Conservation (phyloP, 805 yeast genomes). For the Nematodospora valgi region DNA sequence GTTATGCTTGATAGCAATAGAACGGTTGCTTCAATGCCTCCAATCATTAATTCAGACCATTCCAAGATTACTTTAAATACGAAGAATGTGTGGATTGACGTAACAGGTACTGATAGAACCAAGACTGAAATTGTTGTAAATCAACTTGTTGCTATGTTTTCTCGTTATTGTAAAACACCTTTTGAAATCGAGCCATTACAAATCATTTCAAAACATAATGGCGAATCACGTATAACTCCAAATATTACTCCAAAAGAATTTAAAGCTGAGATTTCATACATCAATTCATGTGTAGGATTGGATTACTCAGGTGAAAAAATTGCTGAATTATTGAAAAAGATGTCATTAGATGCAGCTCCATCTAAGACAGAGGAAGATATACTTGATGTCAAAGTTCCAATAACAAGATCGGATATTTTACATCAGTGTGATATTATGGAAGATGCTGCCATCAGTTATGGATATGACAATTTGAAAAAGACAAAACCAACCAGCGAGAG, state of each 20-base stretch:
- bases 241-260: slow-evolving; percentile 62
- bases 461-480: slow-evolving; percentile 82
- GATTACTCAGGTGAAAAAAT: slow-evolving; percentile 66
- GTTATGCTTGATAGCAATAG: slow-evolving; percentile 76
- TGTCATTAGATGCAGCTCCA: slow-evolving; percentile 71
- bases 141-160: slow-evolving; percentile 93
- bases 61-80: slow-evolving; percentile 86
- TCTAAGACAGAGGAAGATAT: slow-evolving; percentile 44
- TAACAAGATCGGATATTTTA: slow-evolving; percentile 91
- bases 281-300: slow-evolving; percentile 92
- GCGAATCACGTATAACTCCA: slow-evolving; percentile 74
- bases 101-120: slow-evolving; percentile 93
- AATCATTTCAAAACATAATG: slow-evolving; percentile 77
- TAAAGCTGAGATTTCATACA: slow-evolving; percentile 75
- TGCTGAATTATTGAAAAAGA: slow-evolving; percentile 62
- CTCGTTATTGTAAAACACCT: slow-evolving; percentile 76
- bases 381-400: slow-evolving; percentile 73
- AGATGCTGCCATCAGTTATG: slow-evolving; percentile 95
- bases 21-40: slow-evolving; percentile 89
- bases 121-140: slow-evolving; percentile 91
- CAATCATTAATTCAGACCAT: slow-evolving; percentile 89
- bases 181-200: slow-evolving; percentile 90
- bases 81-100: slow-evolving; percentile 83
- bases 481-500: slow-evolving; percentile 69
- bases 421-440: slow-evolving; percentile 99